Base-by-base conservation (phyloP, 2,329 filamentous ascomycete species). In the Monilinia polystroma region DNA sequence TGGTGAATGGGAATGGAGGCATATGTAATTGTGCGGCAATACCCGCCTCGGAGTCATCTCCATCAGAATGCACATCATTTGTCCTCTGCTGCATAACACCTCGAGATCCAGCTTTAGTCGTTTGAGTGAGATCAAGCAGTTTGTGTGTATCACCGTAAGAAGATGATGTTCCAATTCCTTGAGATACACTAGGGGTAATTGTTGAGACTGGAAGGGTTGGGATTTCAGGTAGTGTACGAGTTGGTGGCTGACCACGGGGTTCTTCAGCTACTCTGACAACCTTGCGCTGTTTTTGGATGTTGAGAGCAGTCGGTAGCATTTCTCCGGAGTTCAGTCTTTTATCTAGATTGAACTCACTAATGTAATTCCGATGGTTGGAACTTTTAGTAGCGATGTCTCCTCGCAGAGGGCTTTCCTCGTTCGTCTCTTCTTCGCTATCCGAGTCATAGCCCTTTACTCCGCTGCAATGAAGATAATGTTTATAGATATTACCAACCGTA, bases 401-500 rank as follows among this genome's bases (percentile, higher is more conserved):
- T 49, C 58, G 43, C 6, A 63, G 35, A 10, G 59, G 65, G 23
- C 65, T 66, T 62, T 55, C 8, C 16, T 68, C 67, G 16, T 63
- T 66, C 16, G 32, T 12, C 26, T 47, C 65, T 63, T 63, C 58
- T 32, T 68, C 56, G n/a, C 60, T 64, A 56, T 64, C 64, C 4
- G 47, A 55, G 16, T 56, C 58, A 14, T 51, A 26, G 47, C 64
- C 62, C 14, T 63, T 41, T 29, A 55, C 26, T 14, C 63, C 66
- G 23, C 68, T 67, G 14, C 53, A 67, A 23, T 52, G 66, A 41
- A 70, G 54, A 51, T 75, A 75, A 14, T 72, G 70, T n/a, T 62
- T 67, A 59, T 73, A 72, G 5, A 75, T 74, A 20, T 75, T 73
- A 7, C 71, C 72, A 53, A 76, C 67, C 5, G 74, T 76, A 41